Conservation (phyloP, 495 filamentous ascomycete genomes). For the Aspergillus sclerotiicarbonarius region DNA sequence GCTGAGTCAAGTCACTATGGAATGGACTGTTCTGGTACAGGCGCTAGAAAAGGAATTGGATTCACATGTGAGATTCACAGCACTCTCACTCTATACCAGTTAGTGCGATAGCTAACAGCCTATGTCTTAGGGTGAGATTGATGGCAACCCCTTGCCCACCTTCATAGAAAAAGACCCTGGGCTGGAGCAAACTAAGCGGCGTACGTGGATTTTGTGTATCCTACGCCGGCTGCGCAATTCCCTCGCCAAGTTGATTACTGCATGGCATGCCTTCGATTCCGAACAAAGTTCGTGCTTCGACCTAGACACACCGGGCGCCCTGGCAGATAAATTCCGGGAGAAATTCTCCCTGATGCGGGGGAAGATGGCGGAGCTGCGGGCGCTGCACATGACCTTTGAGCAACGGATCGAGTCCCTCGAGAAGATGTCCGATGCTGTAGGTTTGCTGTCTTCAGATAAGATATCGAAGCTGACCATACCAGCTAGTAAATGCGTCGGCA, state of each 20-base stretch:
- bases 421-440: slow-evolving; percentile 6
- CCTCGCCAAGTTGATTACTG: not conserved
- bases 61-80: not conserved
- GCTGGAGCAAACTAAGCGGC: slow-evolving; percentile 3
- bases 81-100: not conserved
- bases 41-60: not conserved
- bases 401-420: slow-evolving; percentile 8
- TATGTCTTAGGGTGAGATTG: not conserved
- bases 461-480: not conserved
- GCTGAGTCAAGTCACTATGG: slow-evolving; percentile 2
- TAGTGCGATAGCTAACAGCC: not conserved
- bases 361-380: not conserved
- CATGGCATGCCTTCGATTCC: slow-evolving; percentile 1
- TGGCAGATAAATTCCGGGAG: slow-evolving; percentile 2
- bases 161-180: slow-evolving; percentile 4
- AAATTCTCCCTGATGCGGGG: slow-evolving; percentile 2
- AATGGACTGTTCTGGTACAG: slow-evolving; percentile 7
- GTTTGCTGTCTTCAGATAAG: not conserved
- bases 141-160: not conserved
- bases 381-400: slow-evolving; percentile 2
- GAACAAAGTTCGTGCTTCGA: slow-evolving; percentile 3
- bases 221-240: slow-evolving; percentile 2
- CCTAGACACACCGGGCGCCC: not conserved
- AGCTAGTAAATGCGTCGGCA: slow-evolving; percentile 24
- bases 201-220: slow-evolving; percentile 1